Evolutionary conservation across 495 filamentous ascomycete genomes (phyloP).

Genomic region (Penicillium maclennaniae): DNA sequence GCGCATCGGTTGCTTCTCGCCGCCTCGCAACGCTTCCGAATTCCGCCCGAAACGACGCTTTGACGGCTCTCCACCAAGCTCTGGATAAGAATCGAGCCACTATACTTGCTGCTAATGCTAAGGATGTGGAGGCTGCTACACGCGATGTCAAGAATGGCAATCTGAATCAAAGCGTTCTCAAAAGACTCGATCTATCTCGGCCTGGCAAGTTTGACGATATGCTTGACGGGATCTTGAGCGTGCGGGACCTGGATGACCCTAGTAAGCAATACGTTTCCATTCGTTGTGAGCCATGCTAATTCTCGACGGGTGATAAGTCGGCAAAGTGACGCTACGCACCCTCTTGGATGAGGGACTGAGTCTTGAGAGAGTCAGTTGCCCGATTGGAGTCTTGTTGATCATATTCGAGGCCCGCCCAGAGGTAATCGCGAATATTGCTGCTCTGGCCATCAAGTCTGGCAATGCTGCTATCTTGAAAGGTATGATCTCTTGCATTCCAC

Average conservation of each 20-base stretch:
- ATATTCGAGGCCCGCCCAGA: slow-evolving; percentile 98
- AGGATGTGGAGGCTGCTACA: slow-evolving; percentile 70
- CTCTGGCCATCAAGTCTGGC: slow-evolving; percentile 94
- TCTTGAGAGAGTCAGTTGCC: slow-evolving; percentile 82
- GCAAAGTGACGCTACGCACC: slow-evolving; percentile 77
- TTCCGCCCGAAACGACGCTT: slow-evolving; percentile 70
- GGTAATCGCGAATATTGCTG: slow-evolving; percentile 97
- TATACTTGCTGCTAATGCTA: slow-evolving; percentile 82
- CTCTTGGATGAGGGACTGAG: slow-evolving; percentile 83
- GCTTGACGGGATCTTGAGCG: slow-evolving; percentile 91
- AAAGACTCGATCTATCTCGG: slow-evolving; percentile 79
- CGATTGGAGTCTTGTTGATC: slow-evolving; percentile 92
- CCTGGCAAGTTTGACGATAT: slow-evolving; percentile 95
- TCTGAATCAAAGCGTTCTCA: slow-evolving; percentile 81
- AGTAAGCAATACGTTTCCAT: slow-evolving; percentile 49
- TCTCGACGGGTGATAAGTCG: slow-evolving; percentile 54
- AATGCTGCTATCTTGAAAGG: slow-evolving; percentile 97
- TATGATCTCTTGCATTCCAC: slow-evolving; percentile 5
- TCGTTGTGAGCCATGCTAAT: neutral
- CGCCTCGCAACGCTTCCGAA: slow-evolving; percentile 62
- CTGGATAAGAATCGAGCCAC: slow-evolving; percentile 61
- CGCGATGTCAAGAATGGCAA: slow-evolving; percentile 68
- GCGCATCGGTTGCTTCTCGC: slow-evolving; percentile 68
- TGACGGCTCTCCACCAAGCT: slow-evolving; percentile 74
- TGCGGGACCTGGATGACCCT: slow-evolving; percentile 81